Evolutionary conservation across 805 yeast species (phyloP).

Genomic region (Metschnikowia hibisci): DNA sequence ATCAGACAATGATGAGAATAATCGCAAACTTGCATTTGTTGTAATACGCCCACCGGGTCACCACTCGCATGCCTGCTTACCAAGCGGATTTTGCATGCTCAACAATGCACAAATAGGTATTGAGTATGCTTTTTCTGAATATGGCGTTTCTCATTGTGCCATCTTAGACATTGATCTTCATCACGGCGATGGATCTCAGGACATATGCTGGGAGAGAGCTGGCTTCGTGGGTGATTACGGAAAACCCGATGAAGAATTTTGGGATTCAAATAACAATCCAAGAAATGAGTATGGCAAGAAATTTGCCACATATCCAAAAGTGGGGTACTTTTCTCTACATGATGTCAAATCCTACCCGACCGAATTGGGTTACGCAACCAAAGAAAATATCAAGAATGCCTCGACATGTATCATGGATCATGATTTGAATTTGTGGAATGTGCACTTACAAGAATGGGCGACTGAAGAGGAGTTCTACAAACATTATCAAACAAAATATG

Average conservation of each 20-base stretch:
- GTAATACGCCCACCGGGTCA: conserved; percentile 83
- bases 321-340: conserved; percentile 80
- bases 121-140: conserved; percentile 63
- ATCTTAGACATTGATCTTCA: conserved; percentile 80
- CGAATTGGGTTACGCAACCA: conserved; percentile 71
- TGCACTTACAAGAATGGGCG: conserved; percentile 66
- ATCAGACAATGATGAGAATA: conserved; percentile 15
- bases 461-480: conserved; percentile 62
- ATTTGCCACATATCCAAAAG: conserved; percentile 49
- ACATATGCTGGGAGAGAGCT: conserved; percentile 76
- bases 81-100: conserved; percentile 78
- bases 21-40: conserved; percentile 52
- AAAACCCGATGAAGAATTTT: conserved; percentile 45
- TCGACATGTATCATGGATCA: conserved; percentile 77
- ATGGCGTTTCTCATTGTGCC: conserved; percentile 74
- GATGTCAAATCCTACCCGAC: conserved; percentile 86
- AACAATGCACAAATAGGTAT: conserved; percentile 80
- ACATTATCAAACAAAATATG: conserved; percentile 58
- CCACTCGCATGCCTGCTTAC: conserved; percentile 78
- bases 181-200: conserved; percentile 89
- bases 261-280: conserved; percentile 27
- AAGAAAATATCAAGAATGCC: conserved; percentile 67
- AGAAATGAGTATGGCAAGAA: conserved; percentile 48
- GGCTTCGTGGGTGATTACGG: conserved; percentile 50
- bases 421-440: conserved; percentile 77